A percentile compares a stretch with the other conserved stretches of the same genome.
phyloP scores from a whole-genome alignment of 2,329 filamentous ascomycete genomes.

The Paecilomyces formosus region DNA sequence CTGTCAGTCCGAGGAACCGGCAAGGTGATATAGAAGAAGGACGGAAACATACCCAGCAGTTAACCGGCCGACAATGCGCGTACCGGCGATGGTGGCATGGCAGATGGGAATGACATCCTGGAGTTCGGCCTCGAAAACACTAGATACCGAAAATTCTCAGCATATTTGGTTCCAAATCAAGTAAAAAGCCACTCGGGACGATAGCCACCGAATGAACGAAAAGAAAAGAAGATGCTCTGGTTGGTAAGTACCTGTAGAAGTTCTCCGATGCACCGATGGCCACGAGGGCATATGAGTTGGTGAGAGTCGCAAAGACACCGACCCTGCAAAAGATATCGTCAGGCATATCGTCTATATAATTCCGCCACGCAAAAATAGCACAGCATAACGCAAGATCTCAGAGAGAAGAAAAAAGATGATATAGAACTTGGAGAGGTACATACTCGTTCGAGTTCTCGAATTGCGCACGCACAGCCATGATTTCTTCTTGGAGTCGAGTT shows the following conservation, averaged over 20 bases:
- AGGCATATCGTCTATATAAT: neutral
- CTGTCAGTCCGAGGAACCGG: constrained; percentile 2
- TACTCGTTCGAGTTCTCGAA: constrained; percentile 47
- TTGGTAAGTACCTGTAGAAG: constrained; percentile 69
- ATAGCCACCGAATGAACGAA: neutral
- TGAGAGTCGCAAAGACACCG: constrained; percentile 93
- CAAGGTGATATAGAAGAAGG: neutral
- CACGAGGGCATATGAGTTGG: constrained; percentile 93
- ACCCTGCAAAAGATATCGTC: constrained; percentile 51
- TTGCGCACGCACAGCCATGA: constrained; percentile 42
- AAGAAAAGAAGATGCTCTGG: neutral
- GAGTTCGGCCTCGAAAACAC: constrained; percentile 94
- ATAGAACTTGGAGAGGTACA: constrained; percentile 7
- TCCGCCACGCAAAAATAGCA: neutral
- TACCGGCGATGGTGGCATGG: constrained; percentile 92
- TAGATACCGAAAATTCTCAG: constrained; percentile 25
- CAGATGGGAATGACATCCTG: constrained; percentile 97
- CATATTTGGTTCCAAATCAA: constrained; percentile 1
- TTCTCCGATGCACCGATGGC: constrained; percentile 94
- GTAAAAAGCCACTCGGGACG: neutral
- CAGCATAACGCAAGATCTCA: neutral
- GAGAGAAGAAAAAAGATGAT: neutral
- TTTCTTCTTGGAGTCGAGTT: constrained; percentile 3
- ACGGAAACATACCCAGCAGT: constrained; percentile 66
- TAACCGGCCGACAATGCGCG: constrained; percentile 88